Conservation (phyloP, 139 green algal genomes). For the Tetradesmus obliquus region DNA sequence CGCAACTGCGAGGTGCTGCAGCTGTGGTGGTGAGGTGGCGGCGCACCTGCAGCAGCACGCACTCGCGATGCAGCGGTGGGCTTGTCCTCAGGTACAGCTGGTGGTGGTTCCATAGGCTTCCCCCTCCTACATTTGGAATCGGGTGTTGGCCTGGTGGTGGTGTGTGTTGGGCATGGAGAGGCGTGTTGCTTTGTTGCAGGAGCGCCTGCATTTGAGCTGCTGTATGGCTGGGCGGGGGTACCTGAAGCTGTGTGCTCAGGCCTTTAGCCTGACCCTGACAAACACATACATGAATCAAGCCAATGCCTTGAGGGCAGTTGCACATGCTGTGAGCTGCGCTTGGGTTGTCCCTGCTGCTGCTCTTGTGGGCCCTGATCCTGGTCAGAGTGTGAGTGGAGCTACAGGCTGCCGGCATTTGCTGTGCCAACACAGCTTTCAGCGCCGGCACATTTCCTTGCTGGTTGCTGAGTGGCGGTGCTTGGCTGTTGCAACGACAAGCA, state of each 20-base stretch:
- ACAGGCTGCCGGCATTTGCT: not conserved
- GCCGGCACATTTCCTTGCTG: not conserved
- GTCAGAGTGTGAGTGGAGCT: not conserved
- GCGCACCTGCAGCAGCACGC: not conserved
- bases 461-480: not conserved
- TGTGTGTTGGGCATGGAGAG: not conserved
- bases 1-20: slow-evolving; percentile 74
- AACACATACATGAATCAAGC: not conserved
- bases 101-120: too few species aligned
- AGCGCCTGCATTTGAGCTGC: not conserved
- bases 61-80: not conserved
- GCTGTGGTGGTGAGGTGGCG: slow-evolving; percentile 33
- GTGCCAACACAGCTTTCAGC: not conserved
- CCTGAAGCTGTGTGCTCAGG: not conserved
- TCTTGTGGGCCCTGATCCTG: not conserved
- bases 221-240: too few species aligned
- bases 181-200: not conserved
- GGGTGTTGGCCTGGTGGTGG: not conserved
- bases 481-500: not conserved
- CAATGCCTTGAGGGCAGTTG: not conserved
- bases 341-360: not conserved
- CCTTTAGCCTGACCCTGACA: not conserved
- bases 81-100: too few species aligned
- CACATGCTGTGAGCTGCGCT: not conserved
- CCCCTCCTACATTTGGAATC: too few species aligned